Conservation (phyloP, 305 asterid species). For the Nicotiana rustica region DNA sequence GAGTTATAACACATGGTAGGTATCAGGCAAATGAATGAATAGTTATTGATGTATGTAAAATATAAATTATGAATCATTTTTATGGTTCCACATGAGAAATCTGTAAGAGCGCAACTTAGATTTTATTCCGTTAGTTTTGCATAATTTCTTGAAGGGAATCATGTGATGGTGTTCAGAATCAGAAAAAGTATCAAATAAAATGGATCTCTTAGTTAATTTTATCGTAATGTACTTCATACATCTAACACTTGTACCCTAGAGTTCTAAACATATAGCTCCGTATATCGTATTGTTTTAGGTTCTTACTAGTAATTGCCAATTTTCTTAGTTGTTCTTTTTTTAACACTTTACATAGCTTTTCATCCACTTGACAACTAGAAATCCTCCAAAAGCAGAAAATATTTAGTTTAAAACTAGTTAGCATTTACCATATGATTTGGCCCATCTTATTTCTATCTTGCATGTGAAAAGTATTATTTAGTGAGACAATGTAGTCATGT, state of each 20-base stretch:
- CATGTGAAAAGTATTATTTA: neutral
- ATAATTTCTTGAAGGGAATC: neutral
- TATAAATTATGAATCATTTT: too few species aligned
- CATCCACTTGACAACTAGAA: neutral
- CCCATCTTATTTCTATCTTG: neutral
- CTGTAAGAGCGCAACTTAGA: neutral
- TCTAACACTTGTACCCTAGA: neutral
- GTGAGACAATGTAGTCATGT: neutral
- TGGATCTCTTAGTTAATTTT: neutral
- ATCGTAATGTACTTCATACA: neutral
- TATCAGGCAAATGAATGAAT: too few species aligned
- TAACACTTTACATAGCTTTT: neutral
- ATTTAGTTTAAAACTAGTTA: neutral
- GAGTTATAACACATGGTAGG: too few species aligned
- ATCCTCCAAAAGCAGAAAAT: neutral
- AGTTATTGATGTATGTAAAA: too few species aligned
- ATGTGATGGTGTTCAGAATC: neutral
- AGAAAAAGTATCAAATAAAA: neutral
- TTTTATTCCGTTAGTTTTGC: neutral
- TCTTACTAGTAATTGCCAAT: too few species aligned
- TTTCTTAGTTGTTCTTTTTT: too few species aligned
- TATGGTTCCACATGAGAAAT: neutral
- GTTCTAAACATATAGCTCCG: too few species aligned
- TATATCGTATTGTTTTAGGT: too few species aligned
- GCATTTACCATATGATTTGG: neutral